A percentile compares a stretch with the other conserved stretches of the same genome.
phyloP scores from a whole-genome alignment of 208 protist genomes.

The Paratrypanosoma confusum region DNA sequence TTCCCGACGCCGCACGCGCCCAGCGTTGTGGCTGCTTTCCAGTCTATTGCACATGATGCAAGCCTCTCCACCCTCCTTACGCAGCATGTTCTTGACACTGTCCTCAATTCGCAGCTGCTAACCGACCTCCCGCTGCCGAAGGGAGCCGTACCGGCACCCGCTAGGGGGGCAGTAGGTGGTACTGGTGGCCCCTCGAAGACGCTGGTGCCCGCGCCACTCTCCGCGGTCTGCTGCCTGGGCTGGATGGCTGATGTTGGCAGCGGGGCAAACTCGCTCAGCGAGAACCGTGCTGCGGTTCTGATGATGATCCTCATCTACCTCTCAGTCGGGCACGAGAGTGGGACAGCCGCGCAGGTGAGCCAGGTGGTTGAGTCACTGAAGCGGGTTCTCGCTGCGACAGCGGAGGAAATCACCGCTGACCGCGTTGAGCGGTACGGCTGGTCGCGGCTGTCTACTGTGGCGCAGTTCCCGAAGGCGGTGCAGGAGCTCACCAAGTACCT shows the following conservation, averaged over 20 bases:
- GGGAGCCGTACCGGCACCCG: too few relatives aligned
- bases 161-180: too few relatives aligned
- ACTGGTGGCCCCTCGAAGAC: too few relatives aligned
- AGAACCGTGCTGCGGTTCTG: conserved; percentile 1
- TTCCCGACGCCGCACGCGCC: conserved; percentile 5
- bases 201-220: conserved; percentile 1
- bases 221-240: conserved; percentile 1
- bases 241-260: not conserved
- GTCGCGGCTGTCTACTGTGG: not conserved
- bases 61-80: conserved; percentile 9
- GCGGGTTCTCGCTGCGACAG: not conserved
- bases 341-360: too few relatives aligned
- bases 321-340: conserved; percentile 2
- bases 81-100: conserved; percentile 8
- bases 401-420: conserved; percentile 5
- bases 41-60: conserved; percentile 9
- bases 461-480: conserved; percentile 4
- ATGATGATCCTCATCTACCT: conserved; percentile 2
- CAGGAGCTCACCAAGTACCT: conserved; percentile 7
- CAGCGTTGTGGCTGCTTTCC: not conserved
- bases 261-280: not conserved
- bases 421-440: conserved; percentile 8
- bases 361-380: not conserved
- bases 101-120: conserved; percentile 12
- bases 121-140: not conserved